These are phyloP conservation scores for Phialocephala subalpina DNA, from an alignment of 2,329 filamentous ascomycete species.

Conservation along the genomic window DNA sequence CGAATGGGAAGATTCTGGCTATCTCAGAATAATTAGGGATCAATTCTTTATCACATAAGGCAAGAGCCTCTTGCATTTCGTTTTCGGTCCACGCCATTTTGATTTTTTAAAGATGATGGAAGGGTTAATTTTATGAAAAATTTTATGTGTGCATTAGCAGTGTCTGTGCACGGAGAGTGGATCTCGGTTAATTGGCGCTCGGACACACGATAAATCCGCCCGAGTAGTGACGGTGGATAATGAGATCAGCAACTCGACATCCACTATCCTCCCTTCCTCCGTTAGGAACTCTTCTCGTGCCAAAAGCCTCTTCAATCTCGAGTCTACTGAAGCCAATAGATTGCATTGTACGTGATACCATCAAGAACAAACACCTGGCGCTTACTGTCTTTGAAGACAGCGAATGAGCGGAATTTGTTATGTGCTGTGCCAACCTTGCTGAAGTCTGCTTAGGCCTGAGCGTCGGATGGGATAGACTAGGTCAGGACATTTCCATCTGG, in stretches of 20 bases:
- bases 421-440: neutral
- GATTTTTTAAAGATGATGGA: too few species aligned
- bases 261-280: neutral
- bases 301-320: neutral
- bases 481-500: neutral
- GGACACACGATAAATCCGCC: too few species aligned
- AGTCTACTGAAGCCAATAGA: neutral
- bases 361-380: neutral
- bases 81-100: too few species aligned
- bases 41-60: too few species aligned
- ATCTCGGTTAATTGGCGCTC: too few species aligned
- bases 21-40: too few species aligned
- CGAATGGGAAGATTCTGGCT: too few species aligned
- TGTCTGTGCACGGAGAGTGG: too few species aligned
- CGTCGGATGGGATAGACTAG: neutral
- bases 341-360: neutral
- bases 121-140: too few species aligned
- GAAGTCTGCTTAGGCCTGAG: neutral
- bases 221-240: neutral
- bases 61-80: too few species aligned
- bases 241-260: neutral
- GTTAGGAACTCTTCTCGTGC: neutral
- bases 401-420: neutral
- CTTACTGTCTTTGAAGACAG: neutral
- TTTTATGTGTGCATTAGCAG: too few species aligned